These are phyloP conservation scores for Pterocarpus macrocarpus DNA, from an alignment of 306 rosid genomes.

Conservation along the genomic window DNA sequence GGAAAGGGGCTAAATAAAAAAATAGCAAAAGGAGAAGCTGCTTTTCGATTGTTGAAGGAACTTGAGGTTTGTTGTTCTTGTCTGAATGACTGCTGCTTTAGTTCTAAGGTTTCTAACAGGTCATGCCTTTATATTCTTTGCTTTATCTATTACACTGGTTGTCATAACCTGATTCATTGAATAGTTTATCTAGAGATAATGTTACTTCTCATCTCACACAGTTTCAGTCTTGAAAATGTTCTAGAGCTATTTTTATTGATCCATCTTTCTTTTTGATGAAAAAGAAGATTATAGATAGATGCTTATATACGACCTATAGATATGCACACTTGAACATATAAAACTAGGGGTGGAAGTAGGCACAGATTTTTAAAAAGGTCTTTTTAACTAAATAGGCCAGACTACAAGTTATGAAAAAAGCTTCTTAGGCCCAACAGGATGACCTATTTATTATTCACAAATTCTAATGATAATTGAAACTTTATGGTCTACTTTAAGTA, in stretches of 20 bases:
- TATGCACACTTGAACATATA: no score
- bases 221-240: not conserved
- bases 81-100: conserved; percentile 28
- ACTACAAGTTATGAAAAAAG: no score
- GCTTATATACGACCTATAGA: no score
- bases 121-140: no score
- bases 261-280: not conserved
- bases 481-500: no score
- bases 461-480: no score
- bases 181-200: not conserved
- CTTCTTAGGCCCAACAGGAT: no score
- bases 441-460: no score
- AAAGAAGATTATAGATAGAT: no score
- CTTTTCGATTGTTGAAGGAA: conserved; percentile 68
- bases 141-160: not conserved
- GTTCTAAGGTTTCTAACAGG: conserved; percentile 5
- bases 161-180: conserved; percentile 2
- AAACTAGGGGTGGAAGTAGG: no score
- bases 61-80: conserved; percentile 72
- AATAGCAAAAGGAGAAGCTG: conserved; percentile 87
- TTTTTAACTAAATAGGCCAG: no score
- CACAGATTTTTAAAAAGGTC: no score
- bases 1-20: conserved; percentile 67
- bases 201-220: not conserved
- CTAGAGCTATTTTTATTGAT: not conserved